phyloP scores from a whole-genome alignment of 257 asterid genomes.

The Marsdenia floribunda region DNA sequence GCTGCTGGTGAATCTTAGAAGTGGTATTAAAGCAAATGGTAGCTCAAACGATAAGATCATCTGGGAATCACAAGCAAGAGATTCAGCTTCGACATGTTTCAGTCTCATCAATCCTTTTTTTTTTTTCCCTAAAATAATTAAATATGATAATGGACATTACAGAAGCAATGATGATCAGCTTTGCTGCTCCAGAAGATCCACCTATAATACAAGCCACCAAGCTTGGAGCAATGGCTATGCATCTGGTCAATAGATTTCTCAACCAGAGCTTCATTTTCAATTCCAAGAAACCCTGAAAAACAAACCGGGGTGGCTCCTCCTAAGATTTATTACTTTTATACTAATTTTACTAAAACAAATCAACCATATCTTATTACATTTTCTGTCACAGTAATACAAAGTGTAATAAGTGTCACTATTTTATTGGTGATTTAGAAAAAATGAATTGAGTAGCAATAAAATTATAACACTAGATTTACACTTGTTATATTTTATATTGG shows the following conservation, averaged over 20 bases:
- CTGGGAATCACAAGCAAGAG: slow-evolving; percentile 30
- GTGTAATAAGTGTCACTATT: too few relatives aligned
- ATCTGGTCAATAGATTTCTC: slow-evolving; percentile 70
- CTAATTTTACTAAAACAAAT: too few relatives aligned
- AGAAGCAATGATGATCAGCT: slow-evolving; percentile 71
- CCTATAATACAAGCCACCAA: slow-evolving; percentile 63
- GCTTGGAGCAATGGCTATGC: slow-evolving; percentile 87
- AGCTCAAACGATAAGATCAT: slow-evolving; percentile 91
- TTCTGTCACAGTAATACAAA: too few relatives aligned
- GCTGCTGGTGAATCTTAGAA: slow-evolving; percentile 91
- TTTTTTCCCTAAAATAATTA: background rate
- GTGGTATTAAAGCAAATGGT: slow-evolving; percentile 88
- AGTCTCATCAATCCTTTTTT: background rate
- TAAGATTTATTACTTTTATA: too few relatives aligned
- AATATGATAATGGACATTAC: slow-evolving; percentile 1
- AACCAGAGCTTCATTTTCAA: slow-evolving; percentile 78
- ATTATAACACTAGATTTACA: background rate
- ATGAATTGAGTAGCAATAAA: background rate
- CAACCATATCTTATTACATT: too few relatives aligned
- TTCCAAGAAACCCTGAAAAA: slow-evolving; percentile 74
- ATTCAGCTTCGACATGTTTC: background rate
- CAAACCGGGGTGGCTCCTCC: too few relatives aligned
- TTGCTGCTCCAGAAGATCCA: slow-evolving; percentile 81
- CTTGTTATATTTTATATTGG: too few relatives aligned
- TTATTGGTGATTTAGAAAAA: too few relatives aligned